Conservation (phyloP, 164 flowering plant genomes). For the Taxillus chinensis region DNA sequence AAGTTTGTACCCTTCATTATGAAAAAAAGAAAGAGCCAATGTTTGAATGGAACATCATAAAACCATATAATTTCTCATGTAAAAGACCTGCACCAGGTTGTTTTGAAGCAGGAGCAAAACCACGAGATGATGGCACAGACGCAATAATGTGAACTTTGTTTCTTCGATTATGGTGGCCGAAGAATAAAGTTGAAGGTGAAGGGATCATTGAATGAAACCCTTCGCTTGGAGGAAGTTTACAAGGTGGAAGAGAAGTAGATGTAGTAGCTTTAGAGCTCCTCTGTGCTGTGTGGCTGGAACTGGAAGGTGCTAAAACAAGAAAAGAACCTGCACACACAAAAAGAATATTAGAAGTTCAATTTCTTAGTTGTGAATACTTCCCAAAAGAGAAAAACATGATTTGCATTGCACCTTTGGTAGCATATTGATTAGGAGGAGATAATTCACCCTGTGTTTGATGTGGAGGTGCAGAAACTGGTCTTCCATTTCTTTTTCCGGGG, state of each 20-base stretch:
- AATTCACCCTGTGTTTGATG: background rate
- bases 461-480: background rate
- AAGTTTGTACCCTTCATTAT: background rate
- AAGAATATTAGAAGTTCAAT: background rate
- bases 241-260: background rate
- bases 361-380: background rate
- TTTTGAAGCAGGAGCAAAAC: conserved; percentile 24
- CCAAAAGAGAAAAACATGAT: background rate
- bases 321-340: background rate
- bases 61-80: background rate
- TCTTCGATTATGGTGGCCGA: conserved; percentile 25
- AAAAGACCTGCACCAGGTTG: conserved; percentile 28
- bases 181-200: conserved; percentile 24
- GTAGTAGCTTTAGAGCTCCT: background rate
- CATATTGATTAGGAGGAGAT: background rate
- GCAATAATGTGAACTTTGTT: conserved; percentile 19
- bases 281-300: background rate
- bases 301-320: background rate
- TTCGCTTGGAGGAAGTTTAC: background rate
- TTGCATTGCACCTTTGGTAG: background rate
- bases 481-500: background rate
- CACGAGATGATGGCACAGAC: conserved; percentile 23
- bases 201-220: conserved; percentile 22
- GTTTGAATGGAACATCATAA: background rate
- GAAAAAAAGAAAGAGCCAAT: background rate